Evolutionary conservation across 1,139 yeast species (phyloP).

Genomic region (Nakaseomyces bracarensis): DNA sequence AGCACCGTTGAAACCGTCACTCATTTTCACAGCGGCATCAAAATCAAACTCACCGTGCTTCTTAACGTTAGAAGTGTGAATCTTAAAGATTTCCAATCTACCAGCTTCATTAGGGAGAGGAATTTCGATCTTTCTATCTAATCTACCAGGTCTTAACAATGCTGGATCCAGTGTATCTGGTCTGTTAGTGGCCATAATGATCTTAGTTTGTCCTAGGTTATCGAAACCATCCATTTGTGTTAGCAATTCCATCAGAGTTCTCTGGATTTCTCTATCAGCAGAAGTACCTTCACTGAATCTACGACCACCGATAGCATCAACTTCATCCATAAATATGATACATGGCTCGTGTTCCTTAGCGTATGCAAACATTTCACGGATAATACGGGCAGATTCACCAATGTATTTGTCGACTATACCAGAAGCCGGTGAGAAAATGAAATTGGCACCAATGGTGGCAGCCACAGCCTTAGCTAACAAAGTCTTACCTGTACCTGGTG

Average conservation of each 20-base stretch:
- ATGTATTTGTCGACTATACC: slow-evolving; percentile 98
- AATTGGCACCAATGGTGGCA: slow-evolving; percentile 96
- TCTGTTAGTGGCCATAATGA: slow-evolving; percentile 98
- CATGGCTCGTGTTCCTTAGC: slow-evolving; percentile 99
- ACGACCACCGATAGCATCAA: slow-evolving; percentile 98
- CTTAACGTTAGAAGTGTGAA: slow-evolving; percentile 77
- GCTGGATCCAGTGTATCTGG: slow-evolving; percentile 99
- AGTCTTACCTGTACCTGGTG: slow-evolving; percentile 99
- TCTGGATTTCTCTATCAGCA: slow-evolving; percentile 97
- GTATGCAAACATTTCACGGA: slow-evolving; percentile 97
- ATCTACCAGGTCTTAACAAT: slow-evolving; percentile 92
- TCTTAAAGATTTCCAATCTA: slow-evolving; percentile 87
- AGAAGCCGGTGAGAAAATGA: slow-evolving; percentile 94
- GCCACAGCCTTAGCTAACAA: slow-evolving; percentile 96
- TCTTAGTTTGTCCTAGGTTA: slow-evolving; percentile 92
- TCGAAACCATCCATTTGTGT: slow-evolving; percentile 99
- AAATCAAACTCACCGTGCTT: slow-evolving; percentile 95
- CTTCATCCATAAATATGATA: slow-evolving; percentile 97
- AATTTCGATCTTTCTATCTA: slow-evolving; percentile 94
- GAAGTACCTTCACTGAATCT: slow-evolving; percentile 98
- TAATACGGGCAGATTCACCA: slow-evolving; percentile 94
- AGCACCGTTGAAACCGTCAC: slow-evolving; percentile 99
- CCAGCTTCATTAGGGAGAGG: slow-evolving; percentile 97
- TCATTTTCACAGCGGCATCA: slow-evolving; percentile 95
- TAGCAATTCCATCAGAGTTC: slow-evolving; percentile 94